Evolutionary conservation across 164 flowering plant species (phyloP).

Genomic region (Berberis vulgaris): DNA sequence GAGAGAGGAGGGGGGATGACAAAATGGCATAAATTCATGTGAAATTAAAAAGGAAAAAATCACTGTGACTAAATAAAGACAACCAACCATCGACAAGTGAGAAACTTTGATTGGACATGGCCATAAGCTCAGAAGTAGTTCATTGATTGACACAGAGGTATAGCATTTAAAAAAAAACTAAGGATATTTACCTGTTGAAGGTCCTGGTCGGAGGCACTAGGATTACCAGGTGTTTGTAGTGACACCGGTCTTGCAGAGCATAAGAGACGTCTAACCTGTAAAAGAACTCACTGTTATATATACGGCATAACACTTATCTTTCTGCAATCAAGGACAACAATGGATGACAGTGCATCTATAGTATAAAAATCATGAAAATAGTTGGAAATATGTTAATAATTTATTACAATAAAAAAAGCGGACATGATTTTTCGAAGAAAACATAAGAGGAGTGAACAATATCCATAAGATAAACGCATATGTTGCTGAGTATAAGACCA

Average conservation of each 20-base stretch:
- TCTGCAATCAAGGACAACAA: no score
- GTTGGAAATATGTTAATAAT: no score
- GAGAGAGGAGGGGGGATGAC: background rate
- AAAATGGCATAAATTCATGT: constrained; percentile 6
- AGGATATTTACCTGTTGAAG: constrained; percentile 66
- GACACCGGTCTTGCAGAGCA: constrained; percentile 86
- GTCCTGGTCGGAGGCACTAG: constrained; percentile 90
- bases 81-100: background rate
- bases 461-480: no score
- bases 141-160: background rate
- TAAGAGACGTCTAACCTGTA: constrained; percentile 78
- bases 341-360: no score
- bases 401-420: no score
- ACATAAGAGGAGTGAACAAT: no score
- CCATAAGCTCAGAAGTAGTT: background rate
- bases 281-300: constrained; percentile 4
- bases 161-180: background rate
- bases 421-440: no score
- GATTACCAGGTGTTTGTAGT: constrained; percentile 68
- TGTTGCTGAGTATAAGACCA: no score
- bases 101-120: no score
- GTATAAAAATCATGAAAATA: no score
- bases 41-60: background rate
- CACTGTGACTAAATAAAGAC: background rate
- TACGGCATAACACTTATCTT: background rate